phyloP scores from a whole-genome alignment of 768 basidiomycete species.

The Ramaria sp. region DNA sequence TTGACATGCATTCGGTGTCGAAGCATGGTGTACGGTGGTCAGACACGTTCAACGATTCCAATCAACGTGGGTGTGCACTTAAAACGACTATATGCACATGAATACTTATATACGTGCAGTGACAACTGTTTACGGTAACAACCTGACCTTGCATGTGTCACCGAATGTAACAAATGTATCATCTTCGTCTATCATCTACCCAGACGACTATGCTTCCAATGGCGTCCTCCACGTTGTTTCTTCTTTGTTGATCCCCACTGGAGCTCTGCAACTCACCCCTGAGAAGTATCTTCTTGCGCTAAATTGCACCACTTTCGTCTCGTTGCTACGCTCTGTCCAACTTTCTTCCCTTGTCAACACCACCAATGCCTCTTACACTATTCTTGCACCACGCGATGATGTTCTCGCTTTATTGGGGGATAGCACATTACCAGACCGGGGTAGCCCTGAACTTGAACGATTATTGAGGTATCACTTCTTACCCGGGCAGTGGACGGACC shows the following conservation, averaged over 20 bases:
- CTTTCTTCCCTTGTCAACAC: slow-evolving; percentile 62
- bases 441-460: slow-evolving; percentile 58
- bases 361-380: slow-evolving; percentile 63
- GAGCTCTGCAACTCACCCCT: slow-evolving; percentile 70
- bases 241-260: slow-evolving; percentile 66
- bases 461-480: slow-evolving; percentile 86
- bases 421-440: slow-evolving; percentile 48
- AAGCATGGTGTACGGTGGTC: slow-evolving; percentile 53
- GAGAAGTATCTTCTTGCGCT: slow-evolving; percentile 92
- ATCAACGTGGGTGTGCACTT: slow-evolving; percentile 37
- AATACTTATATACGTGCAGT: slow-evolving; percentile 30
- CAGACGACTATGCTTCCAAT: slow-evolving; percentile 88
- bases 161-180: slow-evolving; percentile 43
- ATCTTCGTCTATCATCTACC: slow-evolving; percentile 49
- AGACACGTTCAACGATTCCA: slow-evolving; percentile 41
- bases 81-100: neutral
- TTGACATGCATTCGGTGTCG: slow-evolving; percentile 67
- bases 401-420: slow-evolving; percentile 45
- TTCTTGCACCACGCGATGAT: slow-evolving; percentile 86
- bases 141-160: slow-evolving; percentile 48
- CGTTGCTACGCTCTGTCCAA: slow-evolving; percentile 74
- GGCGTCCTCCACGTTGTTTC: slow-evolving; percentile 90
- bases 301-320: slow-evolving; percentile 86
- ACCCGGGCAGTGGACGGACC: slow-evolving; percentile 62
- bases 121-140: slow-evolving; percentile 55